phyloP scores from a whole-genome alignment of 768 basidiomycete species.

The Favolaschia claudopus region DNA sequence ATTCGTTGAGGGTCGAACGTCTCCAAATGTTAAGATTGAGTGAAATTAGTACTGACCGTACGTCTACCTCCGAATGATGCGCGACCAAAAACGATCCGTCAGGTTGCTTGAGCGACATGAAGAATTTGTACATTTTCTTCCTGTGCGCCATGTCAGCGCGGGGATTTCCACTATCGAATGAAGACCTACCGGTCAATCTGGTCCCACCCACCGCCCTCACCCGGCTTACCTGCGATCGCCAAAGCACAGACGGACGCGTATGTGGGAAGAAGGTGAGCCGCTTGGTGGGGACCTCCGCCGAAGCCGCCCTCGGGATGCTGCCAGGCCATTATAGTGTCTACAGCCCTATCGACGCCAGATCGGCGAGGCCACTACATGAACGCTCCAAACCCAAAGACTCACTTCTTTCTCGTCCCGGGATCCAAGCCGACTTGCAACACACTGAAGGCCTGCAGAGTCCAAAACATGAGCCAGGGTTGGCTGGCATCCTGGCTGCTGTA shows the following conservation, averaged over 20 bases:
- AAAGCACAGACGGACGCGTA: slow-evolving; percentile 89
- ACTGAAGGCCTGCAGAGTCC: slow-evolving; percentile 88
- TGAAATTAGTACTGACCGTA: slow-evolving; percentile 64
- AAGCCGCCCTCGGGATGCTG: slow-evolving; percentile 93
- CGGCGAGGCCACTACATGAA: slow-evolving; percentile 5
- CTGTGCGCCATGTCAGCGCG: slow-evolving; percentile 42
- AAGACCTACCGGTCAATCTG: slow-evolving; percentile 75
- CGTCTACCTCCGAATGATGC: slow-evolving; percentile 90
- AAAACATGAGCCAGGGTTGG: slow-evolving; percentile 94
- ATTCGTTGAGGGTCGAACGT: no score
- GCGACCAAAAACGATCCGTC: slow-evolving; percentile 95
- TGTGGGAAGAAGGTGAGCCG: slow-evolving; percentile 87
- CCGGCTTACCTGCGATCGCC: slow-evolving; percentile 81
- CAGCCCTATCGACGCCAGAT: slow-evolving; percentile 55
- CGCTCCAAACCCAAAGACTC: slow-evolving; percentile 25
- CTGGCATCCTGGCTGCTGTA: slow-evolving; percentile 92
- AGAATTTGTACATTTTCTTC: slow-evolving; percentile 83
- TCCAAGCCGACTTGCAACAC: slow-evolving; percentile 81
- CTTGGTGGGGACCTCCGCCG: slow-evolving; percentile 89
- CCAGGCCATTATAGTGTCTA: slow-evolving; percentile 81
- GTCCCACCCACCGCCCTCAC: slow-evolving; percentile 83
- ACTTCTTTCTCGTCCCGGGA: slow-evolving; percentile 80
- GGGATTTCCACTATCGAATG: not conserved
- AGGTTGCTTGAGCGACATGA: slow-evolving; percentile 89
- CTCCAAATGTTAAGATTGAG: no score